Conservation (phyloP, 805 yeast species). For the Kodamaea jinghongensis region DNA sequence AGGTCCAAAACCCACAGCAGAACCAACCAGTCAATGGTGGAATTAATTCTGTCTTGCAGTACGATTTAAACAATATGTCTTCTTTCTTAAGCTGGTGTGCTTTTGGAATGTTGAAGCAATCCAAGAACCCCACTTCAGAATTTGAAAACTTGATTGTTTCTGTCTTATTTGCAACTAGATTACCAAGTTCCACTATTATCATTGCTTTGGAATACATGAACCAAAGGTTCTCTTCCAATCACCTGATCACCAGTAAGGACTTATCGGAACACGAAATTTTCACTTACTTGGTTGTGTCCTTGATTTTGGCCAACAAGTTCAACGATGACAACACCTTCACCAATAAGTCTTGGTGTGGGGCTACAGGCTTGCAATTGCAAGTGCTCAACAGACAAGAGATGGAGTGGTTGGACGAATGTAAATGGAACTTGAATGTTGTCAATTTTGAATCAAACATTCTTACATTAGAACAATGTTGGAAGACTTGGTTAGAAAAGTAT, state of each 20-base stretch:
- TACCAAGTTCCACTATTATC: constrained; percentile 78
- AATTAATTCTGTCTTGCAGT: constrained; percentile 73
- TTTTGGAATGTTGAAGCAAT: constrained; percentile 61
- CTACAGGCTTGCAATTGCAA: constrained; percentile 72
- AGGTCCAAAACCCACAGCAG: constrained; percentile 11
- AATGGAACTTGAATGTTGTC: constrained; percentile 55
- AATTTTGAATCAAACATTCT: constrained; percentile 36
- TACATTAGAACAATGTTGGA: constrained; percentile 46
- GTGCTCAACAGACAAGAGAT: constrained; percentile 67
- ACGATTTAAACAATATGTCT: constrained; percentile 75
- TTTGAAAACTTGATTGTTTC: constrained; percentile 61
- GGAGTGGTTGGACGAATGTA: constrained; percentile 59
- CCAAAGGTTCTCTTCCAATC: constrained; percentile 46
- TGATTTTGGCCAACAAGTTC: constrained; percentile 87
- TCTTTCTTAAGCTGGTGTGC: constrained; percentile 75
- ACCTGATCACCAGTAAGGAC: constrained; percentile 10
- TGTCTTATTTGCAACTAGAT: constrained; percentile 81
- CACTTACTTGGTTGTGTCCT: constrained; percentile 59
- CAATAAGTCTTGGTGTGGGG: constrained; percentile 92
- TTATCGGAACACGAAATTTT: constrained; percentile 41
- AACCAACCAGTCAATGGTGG: constrained; percentile 56
- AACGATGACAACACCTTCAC: constrained; percentile 96
- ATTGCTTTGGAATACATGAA: constrained; percentile 77
- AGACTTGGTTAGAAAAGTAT: constrained; percentile 40
- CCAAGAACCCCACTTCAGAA: constrained; percentile 39